Evolutionary conservation across 2,329 filamentous ascomycete species (phyloP).

Genomic region (Fusarium beomiforme): DNA sequence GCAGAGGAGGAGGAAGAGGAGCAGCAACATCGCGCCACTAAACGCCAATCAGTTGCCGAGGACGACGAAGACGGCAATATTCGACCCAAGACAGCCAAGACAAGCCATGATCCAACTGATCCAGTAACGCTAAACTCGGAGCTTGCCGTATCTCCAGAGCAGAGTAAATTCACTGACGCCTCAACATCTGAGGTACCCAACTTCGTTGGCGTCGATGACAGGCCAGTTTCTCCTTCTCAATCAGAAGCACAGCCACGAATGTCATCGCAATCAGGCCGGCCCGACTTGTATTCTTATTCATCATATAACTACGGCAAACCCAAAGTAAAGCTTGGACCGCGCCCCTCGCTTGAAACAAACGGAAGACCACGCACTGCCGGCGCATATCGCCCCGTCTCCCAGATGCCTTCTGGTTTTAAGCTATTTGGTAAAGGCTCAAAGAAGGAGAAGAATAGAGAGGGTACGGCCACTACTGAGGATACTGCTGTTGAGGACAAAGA

Average conservation of each 20-base stretch:
- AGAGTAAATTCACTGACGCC: constrained; percentile 58
- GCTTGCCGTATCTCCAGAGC: constrained; percentile 61
- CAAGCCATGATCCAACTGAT: constrained; percentile 42
- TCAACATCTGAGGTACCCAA: constrained; percentile 61
- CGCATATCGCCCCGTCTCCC: constrained; percentile 77
- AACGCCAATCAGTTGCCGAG: constrained; percentile 66
- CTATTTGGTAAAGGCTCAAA: constrained; percentile 68
- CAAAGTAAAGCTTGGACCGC: constrained; percentile 89
- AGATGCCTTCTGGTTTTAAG: constrained; percentile 83
- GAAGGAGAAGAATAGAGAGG: constrained; percentile 52
- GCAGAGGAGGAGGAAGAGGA: constrained; percentile 91
- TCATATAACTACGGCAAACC: constrained; percentile 69
- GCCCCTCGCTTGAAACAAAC: constrained; percentile 76
- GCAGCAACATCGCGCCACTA: constrained; percentile 64
- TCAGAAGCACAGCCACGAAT: constrained; percentile 58
- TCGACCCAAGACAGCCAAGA: constrained; percentile 41
- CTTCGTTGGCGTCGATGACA: constrained; percentile 59
- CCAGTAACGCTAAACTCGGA: constrained; percentile 63
- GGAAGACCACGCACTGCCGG: constrained; percentile 70
- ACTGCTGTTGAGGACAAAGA: constrained; percentile 51
- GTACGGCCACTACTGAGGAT: constrained; percentile 46
- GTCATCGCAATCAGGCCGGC: constrained; percentile 63
- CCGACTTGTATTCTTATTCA: constrained; percentile 61
- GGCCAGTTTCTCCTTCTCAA: constrained; percentile 57
- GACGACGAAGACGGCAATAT: constrained; percentile 54